Conservation (phyloP, 176 grass and related monocot species). For the Oryza meyeriana region DNA sequence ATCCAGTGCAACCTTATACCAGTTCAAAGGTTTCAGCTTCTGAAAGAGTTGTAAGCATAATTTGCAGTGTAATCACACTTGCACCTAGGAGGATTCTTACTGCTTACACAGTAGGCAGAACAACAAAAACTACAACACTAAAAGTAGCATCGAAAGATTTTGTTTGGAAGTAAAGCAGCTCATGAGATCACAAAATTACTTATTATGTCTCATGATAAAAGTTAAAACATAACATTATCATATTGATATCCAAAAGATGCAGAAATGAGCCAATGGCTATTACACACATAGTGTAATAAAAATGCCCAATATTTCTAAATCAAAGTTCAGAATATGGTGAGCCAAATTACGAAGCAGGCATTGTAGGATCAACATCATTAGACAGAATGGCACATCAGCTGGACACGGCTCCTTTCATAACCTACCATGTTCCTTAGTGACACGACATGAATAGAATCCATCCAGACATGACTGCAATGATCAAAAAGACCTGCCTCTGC, state of each 20-base stretch:
- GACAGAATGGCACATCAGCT: not conserved
- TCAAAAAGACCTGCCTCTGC: not conserved
- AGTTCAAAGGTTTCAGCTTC: not conserved
- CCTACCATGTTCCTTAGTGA: not conserved
- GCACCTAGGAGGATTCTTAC: not conserved
- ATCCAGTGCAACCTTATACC: not conserved
- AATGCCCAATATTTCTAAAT: not conserved
- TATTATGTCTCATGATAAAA: not conserved
- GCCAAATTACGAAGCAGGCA: not conserved
- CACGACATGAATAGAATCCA: conserved; percentile 5
- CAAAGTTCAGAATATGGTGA: not conserved
- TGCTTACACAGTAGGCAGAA: not conserved
- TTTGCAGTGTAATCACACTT: not conserved
- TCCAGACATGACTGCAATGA: conserved; percentile 25
- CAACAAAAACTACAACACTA: not conserved
- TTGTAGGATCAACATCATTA: conserved; percentile 8
- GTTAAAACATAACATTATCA: too few species aligned
- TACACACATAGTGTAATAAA: not conserved
- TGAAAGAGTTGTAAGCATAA: not conserved
- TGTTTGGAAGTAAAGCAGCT: not conserved
- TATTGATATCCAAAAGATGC: not conserved
- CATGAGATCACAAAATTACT: not conserved
- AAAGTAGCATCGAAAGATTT: not conserved
- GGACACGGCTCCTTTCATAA: not conserved
- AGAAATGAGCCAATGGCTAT: not conserved